These are phyloP conservation scores for Xerophyta viscosa DNA, from an alignment of 106 monocot genomes.

Conservation along the genomic window DNA sequence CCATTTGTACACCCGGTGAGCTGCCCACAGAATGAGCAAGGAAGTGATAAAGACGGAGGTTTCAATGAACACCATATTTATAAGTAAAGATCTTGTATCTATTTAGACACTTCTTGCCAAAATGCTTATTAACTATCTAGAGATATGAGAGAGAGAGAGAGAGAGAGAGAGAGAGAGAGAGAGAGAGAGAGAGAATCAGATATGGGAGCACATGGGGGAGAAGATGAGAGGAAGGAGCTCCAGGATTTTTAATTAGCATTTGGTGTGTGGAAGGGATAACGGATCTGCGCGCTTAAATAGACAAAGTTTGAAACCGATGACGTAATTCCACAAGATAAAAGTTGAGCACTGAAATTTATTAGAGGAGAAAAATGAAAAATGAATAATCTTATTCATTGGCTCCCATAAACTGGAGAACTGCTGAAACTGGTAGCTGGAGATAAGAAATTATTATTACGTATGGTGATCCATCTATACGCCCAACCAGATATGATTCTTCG, in stretches of 20 bases:
- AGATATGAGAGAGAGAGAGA: background rate
- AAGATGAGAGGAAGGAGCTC: background rate
- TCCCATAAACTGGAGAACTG: too few relatives aligned
- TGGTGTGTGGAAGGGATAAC: background rate
- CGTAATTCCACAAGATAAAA: too few relatives aligned
- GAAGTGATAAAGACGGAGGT: background rate
- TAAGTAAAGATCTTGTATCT: background rate
- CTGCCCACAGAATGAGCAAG: slow-evolving; percentile 1
- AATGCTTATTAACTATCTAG: background rate
- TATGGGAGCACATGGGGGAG: slow-evolving; percentile 6
- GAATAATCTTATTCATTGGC: too few relatives aligned
- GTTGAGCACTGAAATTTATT: too few relatives aligned
- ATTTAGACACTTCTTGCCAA: background rate
- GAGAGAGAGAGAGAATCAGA: slow-evolving; percentile 2
- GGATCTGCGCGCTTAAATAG: slow-evolving; percentile 2
- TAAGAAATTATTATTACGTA: too few relatives aligned
- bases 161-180: background rate
- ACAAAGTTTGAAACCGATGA: background rate
- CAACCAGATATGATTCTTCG: too few relatives aligned
- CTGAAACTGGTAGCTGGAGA: too few relatives aligned
- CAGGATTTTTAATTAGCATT: background rate
- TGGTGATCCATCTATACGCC: too few relatives aligned
- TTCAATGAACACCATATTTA: background rate
- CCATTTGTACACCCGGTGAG: slow-evolving; percentile 21
- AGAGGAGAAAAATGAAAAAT: too few relatives aligned